Conservation (phyloP, 176 grass and related monocot genomes). For the Aegilops speltoides region DNA sequence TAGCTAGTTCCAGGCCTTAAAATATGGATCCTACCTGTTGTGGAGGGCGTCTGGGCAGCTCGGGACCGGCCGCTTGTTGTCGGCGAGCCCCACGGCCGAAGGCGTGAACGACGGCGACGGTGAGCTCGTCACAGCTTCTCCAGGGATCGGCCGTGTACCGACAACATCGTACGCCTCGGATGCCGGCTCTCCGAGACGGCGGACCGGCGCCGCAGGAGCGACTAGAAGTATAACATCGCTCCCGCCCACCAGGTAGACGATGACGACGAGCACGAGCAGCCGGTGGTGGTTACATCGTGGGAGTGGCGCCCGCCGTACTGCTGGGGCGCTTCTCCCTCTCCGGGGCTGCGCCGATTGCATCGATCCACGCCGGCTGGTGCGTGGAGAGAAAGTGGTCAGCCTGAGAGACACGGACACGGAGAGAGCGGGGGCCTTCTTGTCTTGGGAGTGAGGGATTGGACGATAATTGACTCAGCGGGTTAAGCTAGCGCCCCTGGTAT, state of each 20-base stretch:
- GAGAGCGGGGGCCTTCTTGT: not conserved
- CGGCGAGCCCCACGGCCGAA: not conserved
- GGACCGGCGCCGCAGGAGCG: not conserved
- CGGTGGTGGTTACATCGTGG: not conserved
- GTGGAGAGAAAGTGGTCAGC: not conserved
- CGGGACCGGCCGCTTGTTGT: not conserved
- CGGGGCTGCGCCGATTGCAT: constrained; percentile 23
- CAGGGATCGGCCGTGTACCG: constrained; percentile 32
- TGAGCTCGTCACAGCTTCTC: not conserved
- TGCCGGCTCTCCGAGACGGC: not conserved
- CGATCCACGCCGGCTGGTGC: not conserved
- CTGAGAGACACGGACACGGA: no score
- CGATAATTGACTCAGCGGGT: not conserved
- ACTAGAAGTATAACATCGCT: not conserved
- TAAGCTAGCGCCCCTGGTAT: constrained; percentile 8
- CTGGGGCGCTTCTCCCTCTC: not conserved
- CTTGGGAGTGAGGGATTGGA: not conserved
- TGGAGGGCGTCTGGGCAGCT: constrained; percentile 12
- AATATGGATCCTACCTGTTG: constrained; percentile 37
- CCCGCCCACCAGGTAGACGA: constrained; percentile 12
- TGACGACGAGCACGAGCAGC: not conserved
- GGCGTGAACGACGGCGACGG: not conserved
- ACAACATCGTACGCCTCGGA: not conserved
- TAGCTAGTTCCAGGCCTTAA: no score
- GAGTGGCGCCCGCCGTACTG: not conserved